Conservation (phyloP, 2,329 filamentous ascomycete species). For the Sphaerostilbella broomeana region DNA sequence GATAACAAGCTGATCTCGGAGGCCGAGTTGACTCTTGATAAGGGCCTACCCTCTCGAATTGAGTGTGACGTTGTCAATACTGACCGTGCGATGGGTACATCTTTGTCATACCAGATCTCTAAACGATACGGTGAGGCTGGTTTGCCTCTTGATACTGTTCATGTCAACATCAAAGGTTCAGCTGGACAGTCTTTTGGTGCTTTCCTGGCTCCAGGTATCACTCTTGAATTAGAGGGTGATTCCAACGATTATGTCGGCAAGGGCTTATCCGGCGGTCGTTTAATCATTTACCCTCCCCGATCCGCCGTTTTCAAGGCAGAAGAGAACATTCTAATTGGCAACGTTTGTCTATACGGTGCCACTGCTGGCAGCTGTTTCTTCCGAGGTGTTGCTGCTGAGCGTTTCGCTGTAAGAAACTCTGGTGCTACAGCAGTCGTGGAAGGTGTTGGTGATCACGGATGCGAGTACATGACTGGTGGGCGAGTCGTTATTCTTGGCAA, state of each 20-base stretch:
- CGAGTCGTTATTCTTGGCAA: constrained; percentile 79
- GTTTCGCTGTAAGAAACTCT: constrained; percentile 94
- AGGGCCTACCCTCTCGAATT: constrained; percentile 84
- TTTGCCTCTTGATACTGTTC: constrained; percentile 85
- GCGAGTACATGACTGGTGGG: constrained; percentile 98
- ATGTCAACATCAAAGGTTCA: constrained; percentile 93
- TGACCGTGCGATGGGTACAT: constrained; percentile 87
- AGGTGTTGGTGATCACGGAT: constrained; percentile 91
- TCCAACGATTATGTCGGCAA: constrained; percentile 97
- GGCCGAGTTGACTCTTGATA: constrained; percentile 88
- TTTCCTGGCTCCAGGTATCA: constrained; percentile 87
- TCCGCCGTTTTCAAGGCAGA: constrained; percentile 90
- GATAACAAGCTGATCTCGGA: constrained; percentile 98
- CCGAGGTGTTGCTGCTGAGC: constrained; percentile 92
- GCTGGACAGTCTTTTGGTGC: constrained; percentile 96
- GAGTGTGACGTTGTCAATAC: constrained; percentile 97
- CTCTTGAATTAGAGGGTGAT: constrained; percentile 90
- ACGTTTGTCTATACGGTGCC: constrained; percentile 91
- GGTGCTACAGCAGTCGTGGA: constrained; percentile 95
- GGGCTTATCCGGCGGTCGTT: constrained; percentile 82
- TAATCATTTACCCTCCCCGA: constrained; percentile 90
- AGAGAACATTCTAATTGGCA: constrained; percentile 90
- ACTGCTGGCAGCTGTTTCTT: constrained; percentile 91
- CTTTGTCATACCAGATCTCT: constrained; percentile 91
- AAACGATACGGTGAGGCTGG: constrained; percentile 86